These are phyloP conservation scores for Aspergillus udagawae DNA, from an alignment of 2,329 filamentous ascomycete species.

Conservation along the genomic window DNA sequence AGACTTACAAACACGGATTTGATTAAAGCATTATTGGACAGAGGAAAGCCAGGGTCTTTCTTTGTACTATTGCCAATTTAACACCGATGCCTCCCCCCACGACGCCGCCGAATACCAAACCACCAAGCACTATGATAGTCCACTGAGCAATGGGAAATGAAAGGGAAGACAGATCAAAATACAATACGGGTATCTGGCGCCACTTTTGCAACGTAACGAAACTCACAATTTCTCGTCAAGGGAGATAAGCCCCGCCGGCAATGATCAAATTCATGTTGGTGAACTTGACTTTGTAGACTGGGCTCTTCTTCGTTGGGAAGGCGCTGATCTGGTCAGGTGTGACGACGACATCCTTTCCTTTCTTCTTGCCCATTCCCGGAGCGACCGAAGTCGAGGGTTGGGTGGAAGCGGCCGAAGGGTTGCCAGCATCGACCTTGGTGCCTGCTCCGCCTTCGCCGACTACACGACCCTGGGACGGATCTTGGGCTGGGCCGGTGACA, in stretches of 20 bases:
- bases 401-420: constrained; percentile 42
- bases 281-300: constrained; percentile 88
- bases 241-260: constrained; percentile 69
- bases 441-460: constrained; percentile 47
- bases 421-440: constrained; percentile 50
- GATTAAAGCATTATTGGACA: not conserved
- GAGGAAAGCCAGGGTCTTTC: not conserved
- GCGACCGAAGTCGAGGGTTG: constrained; percentile 44
- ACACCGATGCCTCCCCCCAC: constrained; percentile 11
- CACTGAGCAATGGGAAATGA: not conserved
- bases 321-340: constrained; percentile 91
- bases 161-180: not conserved
- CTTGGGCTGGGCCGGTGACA: constrained; percentile 66
- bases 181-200: constrained; percentile 17
- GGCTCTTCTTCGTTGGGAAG: constrained; percentile 93
- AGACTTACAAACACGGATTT: not conserved
- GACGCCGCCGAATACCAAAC: constrained; percentile 6
- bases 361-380: constrained; percentile 56
- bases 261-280: constrained; percentile 93
- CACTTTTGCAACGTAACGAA: constrained; percentile 11
- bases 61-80: not conserved
- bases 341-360: constrained; percentile 83
- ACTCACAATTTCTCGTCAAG: constrained; percentile 26
- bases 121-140: not conserved
- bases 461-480: constrained; percentile 51